Conservation (phyloP, 306 rosid genomes). For the Quercus rubra region DNA sequence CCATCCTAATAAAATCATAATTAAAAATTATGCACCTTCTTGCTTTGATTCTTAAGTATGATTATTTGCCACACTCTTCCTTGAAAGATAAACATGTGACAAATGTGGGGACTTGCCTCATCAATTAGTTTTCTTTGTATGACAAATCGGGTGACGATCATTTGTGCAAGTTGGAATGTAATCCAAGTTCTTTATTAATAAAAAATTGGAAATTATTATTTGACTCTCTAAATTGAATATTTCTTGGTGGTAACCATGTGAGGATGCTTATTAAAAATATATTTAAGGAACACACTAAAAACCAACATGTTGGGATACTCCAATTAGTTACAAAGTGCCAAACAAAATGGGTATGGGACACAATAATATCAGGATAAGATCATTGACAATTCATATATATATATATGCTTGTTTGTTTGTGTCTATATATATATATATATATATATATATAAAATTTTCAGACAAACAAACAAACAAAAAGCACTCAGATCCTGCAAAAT, state of each 20-base stretch:
- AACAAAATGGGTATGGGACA: neutral
- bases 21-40: too few relatives aligned
- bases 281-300: neutral
- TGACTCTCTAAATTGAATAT: neutral
- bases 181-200: neutral
- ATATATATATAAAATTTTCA: neutral
- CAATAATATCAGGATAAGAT: slow-evolving; percentile 16
- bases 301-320: neutral
- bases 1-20: too few relatives aligned
- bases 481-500: too few relatives aligned
- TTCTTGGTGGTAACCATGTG: too few relatives aligned
- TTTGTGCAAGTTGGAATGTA: neutral
- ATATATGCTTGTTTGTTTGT: neutral
- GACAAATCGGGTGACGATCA: neutral
- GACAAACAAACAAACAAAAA: too few relatives aligned
- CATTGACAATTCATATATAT: neutral
- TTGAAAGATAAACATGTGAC: neutral
- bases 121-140: neutral
- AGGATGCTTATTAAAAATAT: too few relatives aligned
- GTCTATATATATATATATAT: neutral
- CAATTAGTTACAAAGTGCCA: neutral
- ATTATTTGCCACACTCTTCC: neutral
- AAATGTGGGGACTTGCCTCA: neutral
- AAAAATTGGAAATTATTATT: neutral
- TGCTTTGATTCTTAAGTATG: neutral